Conservation (phyloP, 352 stramenopile genomes). For the Globisporangium radiosum region DNA sequence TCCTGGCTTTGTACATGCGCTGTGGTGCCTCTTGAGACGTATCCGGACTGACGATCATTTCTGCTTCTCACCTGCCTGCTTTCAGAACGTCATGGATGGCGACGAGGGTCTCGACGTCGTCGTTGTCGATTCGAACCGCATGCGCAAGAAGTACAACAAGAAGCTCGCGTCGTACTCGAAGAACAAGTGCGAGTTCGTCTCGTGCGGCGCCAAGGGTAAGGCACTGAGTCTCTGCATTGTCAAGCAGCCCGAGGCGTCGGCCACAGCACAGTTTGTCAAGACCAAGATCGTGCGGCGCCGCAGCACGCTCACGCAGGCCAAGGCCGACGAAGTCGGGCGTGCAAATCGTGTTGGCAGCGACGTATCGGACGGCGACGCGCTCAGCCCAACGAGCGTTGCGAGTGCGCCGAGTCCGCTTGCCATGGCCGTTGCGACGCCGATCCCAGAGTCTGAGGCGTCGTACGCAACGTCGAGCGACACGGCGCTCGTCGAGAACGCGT, state of each 20-base stretch:
- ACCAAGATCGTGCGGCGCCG: conserved; percentile 38
- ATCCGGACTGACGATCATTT: background rate
- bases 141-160: conserved; percentile 66
- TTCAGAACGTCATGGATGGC: conserved; percentile 34
- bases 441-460: background rate
- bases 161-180: conserved; percentile 38
- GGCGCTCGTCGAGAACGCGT: too few species aligned
- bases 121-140: conserved; percentile 71
- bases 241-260: conserved; percentile 19
- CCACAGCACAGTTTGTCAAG: conserved; percentile 39
- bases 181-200: conserved; percentile 48
- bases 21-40: background rate
- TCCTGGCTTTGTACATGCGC: too few species aligned
- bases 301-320: conserved; percentile 31
- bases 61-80: background rate
- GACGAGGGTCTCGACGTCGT: conserved; percentile 33
- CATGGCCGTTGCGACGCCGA: background rate
- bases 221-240: conserved; percentile 35
- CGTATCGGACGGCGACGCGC: conserved; percentile 35
- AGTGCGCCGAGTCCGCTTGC: conserved; percentile 8
- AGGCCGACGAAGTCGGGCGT: conserved; percentile 39
- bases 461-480: too few species aligned
- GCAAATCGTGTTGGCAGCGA: conserved; percentile 39
- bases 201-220: conserved; percentile 32
- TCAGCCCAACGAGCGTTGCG: conserved; percentile 36